Evolutionary conservation across 805 yeast genomes (phyloP).

Genomic region (Candida incommunis): DNA sequence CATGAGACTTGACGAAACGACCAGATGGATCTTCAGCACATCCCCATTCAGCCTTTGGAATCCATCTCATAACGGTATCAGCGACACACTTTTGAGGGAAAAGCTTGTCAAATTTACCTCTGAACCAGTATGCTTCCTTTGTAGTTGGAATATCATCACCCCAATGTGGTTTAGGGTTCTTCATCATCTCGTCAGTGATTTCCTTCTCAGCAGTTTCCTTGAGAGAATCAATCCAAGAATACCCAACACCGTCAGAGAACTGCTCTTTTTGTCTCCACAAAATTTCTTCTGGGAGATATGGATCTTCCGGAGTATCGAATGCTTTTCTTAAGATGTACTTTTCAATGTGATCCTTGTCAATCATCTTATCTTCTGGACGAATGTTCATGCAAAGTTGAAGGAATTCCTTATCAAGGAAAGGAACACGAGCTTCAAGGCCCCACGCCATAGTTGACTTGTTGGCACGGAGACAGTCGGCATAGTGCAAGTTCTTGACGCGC

Average conservation of each 20-base stretch:
- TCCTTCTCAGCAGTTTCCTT: constrained; percentile 86
- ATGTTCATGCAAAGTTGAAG: constrained; percentile 88
- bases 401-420: constrained; percentile 92
- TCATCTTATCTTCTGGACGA: constrained; percentile 84
- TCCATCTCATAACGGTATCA: constrained; percentile 96
- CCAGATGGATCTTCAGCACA: constrained; percentile 98
- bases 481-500: constrained; percentile 94
- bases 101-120: constrained; percentile 87
- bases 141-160: constrained; percentile 90
- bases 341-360: constrained; percentile 67
- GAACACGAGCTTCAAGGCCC: constrained; percentile 99
- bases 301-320: constrained; percentile 82
- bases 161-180: constrained; percentile 90
- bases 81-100: constrained; percentile 91
- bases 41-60: constrained; percentile 99
- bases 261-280: constrained; percentile 99
- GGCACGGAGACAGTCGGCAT: constrained; percentile 95
- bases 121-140: constrained; percentile 98
- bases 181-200: constrained; percentile 81
- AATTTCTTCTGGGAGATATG: constrained; percentile 91
- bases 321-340: constrained; percentile 96
- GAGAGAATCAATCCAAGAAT: constrained; percentile 97
- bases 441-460: constrained; percentile 99
- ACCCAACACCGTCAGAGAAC: constrained; percentile 98
- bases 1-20: constrained; percentile 86